Conservation (phyloP, 2,329 filamentous ascomycete species). For the Hymenoscyphus scutula region DNA sequence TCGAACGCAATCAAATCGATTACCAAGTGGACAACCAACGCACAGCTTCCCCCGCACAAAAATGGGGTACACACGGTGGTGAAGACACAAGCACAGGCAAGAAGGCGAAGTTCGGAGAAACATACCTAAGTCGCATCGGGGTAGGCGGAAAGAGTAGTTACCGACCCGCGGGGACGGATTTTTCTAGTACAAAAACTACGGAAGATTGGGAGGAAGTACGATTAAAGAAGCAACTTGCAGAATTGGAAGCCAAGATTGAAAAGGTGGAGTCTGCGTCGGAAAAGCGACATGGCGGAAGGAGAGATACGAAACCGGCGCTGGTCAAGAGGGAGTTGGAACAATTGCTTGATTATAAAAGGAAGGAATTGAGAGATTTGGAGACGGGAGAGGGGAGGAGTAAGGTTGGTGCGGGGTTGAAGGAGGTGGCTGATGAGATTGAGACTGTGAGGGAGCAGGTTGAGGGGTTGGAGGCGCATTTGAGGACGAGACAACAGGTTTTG, state of each 20-base stretch:
- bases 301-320: slow-evolving; percentile 80
- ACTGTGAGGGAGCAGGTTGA: slow-evolving; percentile 94
- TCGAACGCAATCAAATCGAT: slow-evolving; percentile 95
- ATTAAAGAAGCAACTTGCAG: slow-evolving; percentile 85
- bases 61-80: slow-evolving; percentile 77
- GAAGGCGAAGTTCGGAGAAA: slow-evolving; percentile 96
- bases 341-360: slow-evolving; percentile 90
- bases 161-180: slow-evolving; percentile 84
- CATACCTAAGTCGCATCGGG: slow-evolving; percentile 88
- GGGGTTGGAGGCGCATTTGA: slow-evolving; percentile 79
- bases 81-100: slow-evolving; percentile 80
- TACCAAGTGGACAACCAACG: slow-evolving; percentile 83
- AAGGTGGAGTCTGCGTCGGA: slow-evolving; percentile 74
- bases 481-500: slow-evolving; percentile 71
- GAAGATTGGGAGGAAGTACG: slow-evolving; percentile 97
- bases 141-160: slow-evolving; percentile 72
- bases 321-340: slow-evolving; percentile 94
- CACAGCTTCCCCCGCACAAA: slow-evolving; percentile 60
- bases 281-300: slow-evolving; percentile 58
- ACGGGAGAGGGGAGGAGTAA: slow-evolving; percentile 66
- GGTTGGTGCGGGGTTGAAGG: slow-evolving; percentile 70
- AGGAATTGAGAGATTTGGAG: slow-evolving; percentile 72
- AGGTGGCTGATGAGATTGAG: slow-evolving; percentile 79
- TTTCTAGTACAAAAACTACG: slow-evolving; percentile 78
- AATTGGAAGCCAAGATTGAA: slow-evolving; percentile 84